phyloP scores from a whole-genome alignment of 768 basidiomycete genomes.

The Tephrocybe rancida region DNA sequence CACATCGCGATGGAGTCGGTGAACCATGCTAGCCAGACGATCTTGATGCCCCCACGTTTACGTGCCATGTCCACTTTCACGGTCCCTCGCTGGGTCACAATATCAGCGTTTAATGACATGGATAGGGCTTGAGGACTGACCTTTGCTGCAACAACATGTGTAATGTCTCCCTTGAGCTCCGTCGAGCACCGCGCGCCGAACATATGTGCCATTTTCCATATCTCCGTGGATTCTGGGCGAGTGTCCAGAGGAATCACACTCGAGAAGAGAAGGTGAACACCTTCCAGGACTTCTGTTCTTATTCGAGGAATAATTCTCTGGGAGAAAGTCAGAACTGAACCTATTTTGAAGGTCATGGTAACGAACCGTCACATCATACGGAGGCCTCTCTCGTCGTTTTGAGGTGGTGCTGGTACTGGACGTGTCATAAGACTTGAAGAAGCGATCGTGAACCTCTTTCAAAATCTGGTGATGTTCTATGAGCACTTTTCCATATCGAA shows the following conservation, averaged over 20 bases:
- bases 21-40: conserved; percentile 92
- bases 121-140: conserved; percentile 35
- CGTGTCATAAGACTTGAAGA: conserved; percentile 70
- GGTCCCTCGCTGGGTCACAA: conserved; percentile 68
- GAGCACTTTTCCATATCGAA: background rate
- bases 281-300: conserved; percentile 74
- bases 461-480: conserved; percentile 58
- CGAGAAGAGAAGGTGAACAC: conserved; percentile 87
- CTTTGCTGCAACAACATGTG: conserved; percentile 93
- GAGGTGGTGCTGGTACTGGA: conserved; percentile 28
- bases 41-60: conserved; percentile 72
- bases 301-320: conserved; percentile 87
- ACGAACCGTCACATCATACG: conserved; percentile 80
- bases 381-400: conserved; percentile 27
- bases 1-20: conserved; percentile 89
- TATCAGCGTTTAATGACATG: background rate
- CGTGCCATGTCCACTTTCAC: conserved; percentile 89
- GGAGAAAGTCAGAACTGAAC: background rate
- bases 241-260: conserved; percentile 93
- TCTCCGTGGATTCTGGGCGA: conserved; percentile 74
- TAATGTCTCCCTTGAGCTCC: conserved; percentile 66
- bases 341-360: conserved; percentile 4
- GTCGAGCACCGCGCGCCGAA: conserved; percentile 86
- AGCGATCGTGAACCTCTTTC: conserved; percentile 74
- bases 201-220: conserved; percentile 84